phyloP scores from a whole-genome alignment of 2,329 filamentous ascomycete genomes.

The Cladophialophora carrionii region DNA sequence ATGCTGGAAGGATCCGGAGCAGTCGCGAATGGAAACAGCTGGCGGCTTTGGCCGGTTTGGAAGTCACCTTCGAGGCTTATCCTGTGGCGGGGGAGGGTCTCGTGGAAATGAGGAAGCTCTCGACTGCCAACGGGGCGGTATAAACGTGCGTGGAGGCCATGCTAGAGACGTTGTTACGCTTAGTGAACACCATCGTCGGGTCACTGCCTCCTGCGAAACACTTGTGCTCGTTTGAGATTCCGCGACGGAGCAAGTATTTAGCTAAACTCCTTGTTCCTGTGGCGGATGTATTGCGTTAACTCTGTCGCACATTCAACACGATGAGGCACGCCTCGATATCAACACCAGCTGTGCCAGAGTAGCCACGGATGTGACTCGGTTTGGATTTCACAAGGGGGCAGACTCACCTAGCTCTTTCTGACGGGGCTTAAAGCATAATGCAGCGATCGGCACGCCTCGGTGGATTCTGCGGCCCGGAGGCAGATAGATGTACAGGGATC shows the following conservation, averaged over 20 bases:
- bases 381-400: not conserved
- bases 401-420: not conserved
- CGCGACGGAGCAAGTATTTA: not conserved
- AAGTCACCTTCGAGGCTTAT: slow-evolving; percentile 46
- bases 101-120: slow-evolving; percentile 43
- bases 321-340: not conserved
- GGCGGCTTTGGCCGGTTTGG: slow-evolving; percentile 42
- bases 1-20: slow-evolving; percentile 44
- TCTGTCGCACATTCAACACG: not conserved
- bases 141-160: not conserved
- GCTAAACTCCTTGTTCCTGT: not conserved
- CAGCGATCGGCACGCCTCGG: not conserved
- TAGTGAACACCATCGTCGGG: not conserved
- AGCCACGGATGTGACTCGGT: not conserved
- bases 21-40: slow-evolving; percentile 44
- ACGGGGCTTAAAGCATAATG: not conserved
- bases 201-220: not conserved
- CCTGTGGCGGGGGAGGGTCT: slow-evolving; percentile 43
- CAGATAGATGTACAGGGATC: not conserved
- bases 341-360: not conserved
- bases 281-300: not conserved
- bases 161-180: not conserved
- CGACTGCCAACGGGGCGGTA: not conserved
- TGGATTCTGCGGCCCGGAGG: not conserved
- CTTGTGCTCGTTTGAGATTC: not conserved